phyloP scores from a whole-genome alignment of 345 rosid species.

The Reutealis trisperma region DNA sequence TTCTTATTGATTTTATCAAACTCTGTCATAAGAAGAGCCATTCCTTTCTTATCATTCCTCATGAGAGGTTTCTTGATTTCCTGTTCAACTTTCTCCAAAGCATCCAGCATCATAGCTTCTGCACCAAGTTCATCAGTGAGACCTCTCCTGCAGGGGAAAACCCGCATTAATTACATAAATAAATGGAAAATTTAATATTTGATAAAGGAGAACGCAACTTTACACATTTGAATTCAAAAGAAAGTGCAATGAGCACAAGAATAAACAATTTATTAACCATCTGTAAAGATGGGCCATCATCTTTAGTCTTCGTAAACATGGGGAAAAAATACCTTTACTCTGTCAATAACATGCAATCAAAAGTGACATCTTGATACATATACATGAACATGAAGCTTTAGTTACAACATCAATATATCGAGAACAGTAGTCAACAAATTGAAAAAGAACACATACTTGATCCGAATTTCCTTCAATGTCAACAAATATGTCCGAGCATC shows the following conservation, averaged over 20 bases:
- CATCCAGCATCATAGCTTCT: slow-evolving; percentile 95
- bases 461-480: slow-evolving; percentile 73
- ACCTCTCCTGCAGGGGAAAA: slow-evolving; percentile 61
- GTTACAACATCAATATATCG: background rate
- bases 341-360: too few relatives aligned
- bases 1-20: slow-evolving; percentile 90
- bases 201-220: background rate
- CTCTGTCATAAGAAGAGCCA: slow-evolving; percentile 82
- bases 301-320: background rate
- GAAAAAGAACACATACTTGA: slow-evolving; percentile 44
- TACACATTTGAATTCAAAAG: background rate
- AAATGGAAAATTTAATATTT: background rate
- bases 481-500: slow-evolving; percentile 89
- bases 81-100: slow-evolving; percentile 88
- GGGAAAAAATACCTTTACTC: background rate
- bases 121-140: slow-evolving; percentile 81
- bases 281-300: background rate
- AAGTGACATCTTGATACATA: too few relatives aligned
- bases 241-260: background rate
- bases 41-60: slow-evolving; percentile 89
- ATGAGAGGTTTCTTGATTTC: slow-evolving; percentile 91
- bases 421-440: background rate
- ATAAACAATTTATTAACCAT: background rate
- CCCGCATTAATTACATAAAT: background rate
- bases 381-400: background rate